Percentiles rank a stretch among this genome's conserved stretches.
Evolutionary conservation across 768 basidiomycete species (phyloP).

Genomic region (Crepidotus variabilis): DNA sequence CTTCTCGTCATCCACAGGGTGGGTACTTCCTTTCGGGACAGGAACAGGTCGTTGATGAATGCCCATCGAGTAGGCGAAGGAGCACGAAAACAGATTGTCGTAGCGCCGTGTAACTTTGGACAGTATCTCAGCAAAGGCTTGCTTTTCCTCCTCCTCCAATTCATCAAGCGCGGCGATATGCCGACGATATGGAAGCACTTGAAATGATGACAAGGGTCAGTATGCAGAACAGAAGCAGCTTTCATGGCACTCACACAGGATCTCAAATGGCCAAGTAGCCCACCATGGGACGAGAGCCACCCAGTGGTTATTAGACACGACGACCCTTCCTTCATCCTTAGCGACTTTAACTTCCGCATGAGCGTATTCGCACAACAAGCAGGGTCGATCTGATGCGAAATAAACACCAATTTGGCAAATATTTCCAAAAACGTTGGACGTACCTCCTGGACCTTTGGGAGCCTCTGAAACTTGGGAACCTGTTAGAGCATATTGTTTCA

Average conservation of each 20-base stretch:
- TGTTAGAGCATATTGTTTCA: conserved; percentile 44
- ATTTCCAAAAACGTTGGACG: neutral
- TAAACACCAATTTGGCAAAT: neutral
- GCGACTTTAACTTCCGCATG: conserved; percentile 49
- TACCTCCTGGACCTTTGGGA: conserved; percentile 51
- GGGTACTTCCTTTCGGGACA: conserved; percentile 15
- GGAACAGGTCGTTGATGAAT: conserved; percentile 81
- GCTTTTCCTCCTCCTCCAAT: conserved; percentile 57
- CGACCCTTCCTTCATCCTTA: conserved; percentile 52
- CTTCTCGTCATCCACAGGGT: conserved; percentile 28
- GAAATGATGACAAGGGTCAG: neutral
- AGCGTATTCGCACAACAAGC: conserved; percentile 79
- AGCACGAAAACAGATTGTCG: conserved; percentile 79
- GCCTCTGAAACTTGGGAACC: conserved; percentile 36
- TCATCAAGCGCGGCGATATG: conserved; percentile 72
- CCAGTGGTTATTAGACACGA: conserved; percentile 73
- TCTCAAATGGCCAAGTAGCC: conserved; percentile 93
- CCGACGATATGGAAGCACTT: conserved; percentile 74
- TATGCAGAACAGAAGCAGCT: neutral
- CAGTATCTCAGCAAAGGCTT: conserved; percentile 64
- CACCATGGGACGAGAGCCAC: conserved; percentile 90
- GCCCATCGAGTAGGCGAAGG: conserved; percentile 94
- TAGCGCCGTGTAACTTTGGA: conserved; percentile 62
- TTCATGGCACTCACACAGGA: conserved; percentile 48
- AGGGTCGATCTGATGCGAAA: conserved; percentile 44